Evolutionary conservation across 306 rosid genomes (phyloP), one percentile per base, ranked within the genome.

Genomic region (Quercus ilex): DNA sequence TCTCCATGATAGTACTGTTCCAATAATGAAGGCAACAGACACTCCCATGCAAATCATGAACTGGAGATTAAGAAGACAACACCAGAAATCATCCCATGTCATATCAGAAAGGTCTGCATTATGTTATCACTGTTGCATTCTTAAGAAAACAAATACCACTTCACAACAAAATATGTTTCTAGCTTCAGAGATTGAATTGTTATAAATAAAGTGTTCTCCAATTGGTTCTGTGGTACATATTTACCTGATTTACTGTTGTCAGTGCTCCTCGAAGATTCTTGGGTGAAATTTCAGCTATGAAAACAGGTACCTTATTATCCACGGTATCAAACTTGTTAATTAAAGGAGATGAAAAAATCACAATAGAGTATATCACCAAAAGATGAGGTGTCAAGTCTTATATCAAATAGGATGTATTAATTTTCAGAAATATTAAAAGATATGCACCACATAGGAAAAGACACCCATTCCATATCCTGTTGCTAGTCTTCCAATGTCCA

Each of bases 401-500:
- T 70, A 74, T 58, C 74, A 26, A 69, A 78, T 51, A 49, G 71
- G 1, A 58, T 33, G 20, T 23, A 13, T 20, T 25, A 55, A 43
- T 9, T 38, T 19, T 20, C 51, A 46, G 71, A 68, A 75, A 71
- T 63, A 53, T 71, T 81, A 81, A 55, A 21, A 70, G 12, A 76
- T 38, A 80, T 81, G 41, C 68, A 94, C 99, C 91, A 92, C 97
- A 35, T 83, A 95, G 55, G 98, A 95, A 80, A 89, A 95, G 43
- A 93, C 87, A 81, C 99, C 99, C 98, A 95, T 95, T 86, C 97
- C 99, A 78, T 90, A 95, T 83, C 99, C 99, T n/a, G 96, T 95
- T 77, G 92, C 91, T 77, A 92, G 82, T 87, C 98, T 92, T 75
- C 94, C 99, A 85, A 90, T 83, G 88, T 91, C 91, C 91, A 95